phyloP scores from a whole-genome alignment of 495 filamentous ascomycete genomes.

The Talaromyces thailandensis region DNA sequence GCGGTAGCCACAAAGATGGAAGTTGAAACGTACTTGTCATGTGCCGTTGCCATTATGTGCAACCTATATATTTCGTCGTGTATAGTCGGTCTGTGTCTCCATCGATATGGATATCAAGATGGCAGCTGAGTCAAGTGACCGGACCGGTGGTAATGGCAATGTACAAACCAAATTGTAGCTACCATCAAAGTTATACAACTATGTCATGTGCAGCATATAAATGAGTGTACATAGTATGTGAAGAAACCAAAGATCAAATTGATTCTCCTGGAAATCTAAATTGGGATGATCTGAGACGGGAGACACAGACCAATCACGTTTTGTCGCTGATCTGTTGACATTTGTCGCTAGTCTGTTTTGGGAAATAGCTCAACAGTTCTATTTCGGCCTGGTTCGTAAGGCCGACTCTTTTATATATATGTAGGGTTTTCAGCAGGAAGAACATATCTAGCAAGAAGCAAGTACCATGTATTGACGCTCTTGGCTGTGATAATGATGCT shows the following conservation, averaged over 20 bases:
- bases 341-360: background rate
- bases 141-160: background rate
- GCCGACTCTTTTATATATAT: background rate
- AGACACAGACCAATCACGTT: background rate
- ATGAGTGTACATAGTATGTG: background rate
- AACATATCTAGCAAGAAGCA: background rate
- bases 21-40: slow-evolving; percentile 1
- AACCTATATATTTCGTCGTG: background rate
- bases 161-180: background rate
- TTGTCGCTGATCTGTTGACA: background rate
- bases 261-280: background rate
- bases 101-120: background rate
- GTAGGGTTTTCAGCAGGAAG: background rate
- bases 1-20: slow-evolving; percentile 23
- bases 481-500: background rate
- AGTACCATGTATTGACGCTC: background rate
- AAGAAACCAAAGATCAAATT: background rate
- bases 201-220: background rate
- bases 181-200: background rate
- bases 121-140: background rate
- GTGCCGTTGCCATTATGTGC: background rate
- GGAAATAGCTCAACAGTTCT: background rate
- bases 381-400: background rate
- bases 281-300: background rate
- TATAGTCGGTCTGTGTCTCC: background rate